A percentile compares a stretch with the other conserved stretches of the same genome.
These are phyloP conservation scores for Sporothrix humicola DNA, from an alignment of 2,329 filamentous ascomycete species.

Conservation along the genomic window DNA sequence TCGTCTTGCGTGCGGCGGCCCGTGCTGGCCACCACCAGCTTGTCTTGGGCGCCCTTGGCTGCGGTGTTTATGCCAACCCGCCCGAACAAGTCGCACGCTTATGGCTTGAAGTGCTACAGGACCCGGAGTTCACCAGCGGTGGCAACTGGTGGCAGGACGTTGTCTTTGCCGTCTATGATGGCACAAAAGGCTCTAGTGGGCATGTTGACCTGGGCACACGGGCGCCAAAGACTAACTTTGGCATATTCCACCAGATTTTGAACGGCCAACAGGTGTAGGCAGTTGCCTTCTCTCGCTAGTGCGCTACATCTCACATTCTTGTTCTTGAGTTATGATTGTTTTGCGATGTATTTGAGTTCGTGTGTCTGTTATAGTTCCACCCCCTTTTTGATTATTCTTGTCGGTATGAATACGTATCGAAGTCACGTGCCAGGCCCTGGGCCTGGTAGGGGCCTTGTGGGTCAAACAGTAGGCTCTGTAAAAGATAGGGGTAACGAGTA, in stretches of 20 bases:
- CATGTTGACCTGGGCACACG: constrained; percentile 25
- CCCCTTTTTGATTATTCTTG: not conserved
- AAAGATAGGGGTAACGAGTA: too few relatives aligned
- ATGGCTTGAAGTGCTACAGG: constrained; percentile 65
- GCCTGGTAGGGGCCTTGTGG: too few relatives aligned
- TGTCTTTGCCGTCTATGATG: constrained; percentile 67
- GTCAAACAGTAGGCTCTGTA: too few relatives aligned
- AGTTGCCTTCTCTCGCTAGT: not conserved
- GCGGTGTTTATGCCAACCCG: constrained; percentile 70
- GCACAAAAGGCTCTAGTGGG: constrained; percentile 36
- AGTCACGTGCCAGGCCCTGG: too few relatives aligned
- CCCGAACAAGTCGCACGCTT: constrained; percentile 63
- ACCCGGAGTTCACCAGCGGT: constrained; percentile 60
- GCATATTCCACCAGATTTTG: constrained; percentile 55
- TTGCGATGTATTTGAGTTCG: not conserved
- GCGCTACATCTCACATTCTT: too few relatives aligned
- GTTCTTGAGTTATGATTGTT: not conserved
- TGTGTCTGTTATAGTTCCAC: too few relatives aligned
- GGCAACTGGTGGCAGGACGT: constrained; percentile 69
- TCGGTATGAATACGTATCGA: too few relatives aligned
- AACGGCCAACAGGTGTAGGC: constrained; percentile 45
- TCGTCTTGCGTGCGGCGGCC: constrained; percentile 64
- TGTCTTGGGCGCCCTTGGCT: constrained; percentile 72
- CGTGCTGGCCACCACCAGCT: constrained; percentile 61
- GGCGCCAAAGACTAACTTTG: constrained; percentile 55